Evolutionary conservation across 345 rosid genomes (phyloP).

Genomic region (Luvunga scandens): DNA sequence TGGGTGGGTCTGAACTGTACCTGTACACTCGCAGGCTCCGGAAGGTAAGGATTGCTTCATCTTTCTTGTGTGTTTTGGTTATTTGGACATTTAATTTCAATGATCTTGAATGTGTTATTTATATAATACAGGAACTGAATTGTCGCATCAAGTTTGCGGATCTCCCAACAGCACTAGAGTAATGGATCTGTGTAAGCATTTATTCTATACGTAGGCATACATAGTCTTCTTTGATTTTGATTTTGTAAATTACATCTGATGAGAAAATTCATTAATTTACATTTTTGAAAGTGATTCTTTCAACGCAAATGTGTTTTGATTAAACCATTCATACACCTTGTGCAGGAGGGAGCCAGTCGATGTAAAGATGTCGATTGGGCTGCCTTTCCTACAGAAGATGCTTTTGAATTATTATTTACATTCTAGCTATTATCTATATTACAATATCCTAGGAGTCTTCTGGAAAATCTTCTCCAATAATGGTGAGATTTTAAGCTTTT

Average conservation of each 20-base stretch:
- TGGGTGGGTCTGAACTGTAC: slow-evolving; percentile 13
- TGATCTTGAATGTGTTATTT: neutral
- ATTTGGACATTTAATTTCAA: neutral
- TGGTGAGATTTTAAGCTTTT: too few relatives aligned
- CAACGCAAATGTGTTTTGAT: neutral
- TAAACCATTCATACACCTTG: neutral
- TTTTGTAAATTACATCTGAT: slow-evolving; percentile 4
- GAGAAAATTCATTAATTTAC: neutral
- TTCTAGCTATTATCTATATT: neutral
- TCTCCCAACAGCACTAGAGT: neutral
- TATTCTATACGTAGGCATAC: slow-evolving; percentile 18
- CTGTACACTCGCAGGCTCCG: slow-evolving; percentile 14
- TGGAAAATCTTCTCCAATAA: neutral
- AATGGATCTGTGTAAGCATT: slow-evolving; percentile 18
- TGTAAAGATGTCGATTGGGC: neutral
- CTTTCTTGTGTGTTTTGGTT: neutral
- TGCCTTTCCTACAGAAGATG: neutral
- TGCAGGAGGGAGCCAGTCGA: neutral
- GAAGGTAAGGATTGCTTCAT: slow-evolving; percentile 24
- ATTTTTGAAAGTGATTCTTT: neutral
- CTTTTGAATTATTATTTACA: neutral
- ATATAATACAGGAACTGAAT: slow-evolving; percentile 17
- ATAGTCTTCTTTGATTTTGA: neutral
- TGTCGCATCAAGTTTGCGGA: slow-evolving; percentile 12
- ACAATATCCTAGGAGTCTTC: neutral